Conservation (phyloP, 1,284 basidiomycete species). For the Golubevia sp. region DNA sequence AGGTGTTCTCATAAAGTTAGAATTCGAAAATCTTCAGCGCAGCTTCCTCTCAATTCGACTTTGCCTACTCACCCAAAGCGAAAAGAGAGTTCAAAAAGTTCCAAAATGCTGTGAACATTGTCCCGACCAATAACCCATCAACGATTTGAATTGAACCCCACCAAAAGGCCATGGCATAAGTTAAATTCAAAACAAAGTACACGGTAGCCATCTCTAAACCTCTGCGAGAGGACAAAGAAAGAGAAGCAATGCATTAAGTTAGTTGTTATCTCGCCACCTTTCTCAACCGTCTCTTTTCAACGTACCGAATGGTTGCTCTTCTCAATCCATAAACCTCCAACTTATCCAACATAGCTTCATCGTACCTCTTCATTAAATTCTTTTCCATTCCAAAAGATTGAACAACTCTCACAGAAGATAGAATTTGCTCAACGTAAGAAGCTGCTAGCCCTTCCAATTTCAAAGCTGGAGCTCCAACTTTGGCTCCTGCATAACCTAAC, state of each 20-base stretch:
- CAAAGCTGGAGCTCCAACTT: constrained; percentile 44
- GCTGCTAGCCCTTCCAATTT: constrained; percentile 61
- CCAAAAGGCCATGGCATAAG: constrained; percentile 46
- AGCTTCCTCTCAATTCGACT: too few species aligned
- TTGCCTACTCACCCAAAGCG: constrained; percentile 18
- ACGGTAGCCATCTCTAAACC: constrained; percentile 35
- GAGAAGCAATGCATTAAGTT: too few species aligned
- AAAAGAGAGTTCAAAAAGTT: constrained; percentile 53
- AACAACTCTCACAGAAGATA: constrained; percentile 63
- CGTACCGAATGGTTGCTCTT: too few species aligned
- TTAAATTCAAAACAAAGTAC: constrained; percentile 38
- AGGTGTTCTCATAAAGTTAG: background rate
- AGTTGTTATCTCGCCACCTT: too few species aligned
- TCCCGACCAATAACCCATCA: constrained; percentile 29
- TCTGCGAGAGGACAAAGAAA: constrained; percentile 4
- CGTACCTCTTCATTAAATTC: constrained; percentile 56
- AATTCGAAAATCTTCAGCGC: background rate
- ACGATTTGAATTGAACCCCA: constrained; percentile 39
- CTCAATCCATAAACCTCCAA: constrained; percentile 52
- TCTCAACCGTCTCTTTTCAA: too few species aligned
- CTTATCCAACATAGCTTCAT: constrained; percentile 53
- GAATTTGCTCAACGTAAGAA: constrained; percentile 63
- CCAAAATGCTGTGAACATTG: constrained; percentile 48
- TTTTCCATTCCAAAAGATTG: constrained; percentile 62
- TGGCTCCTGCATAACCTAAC: constrained; percentile 54